Conservation (phyloP, 306 rosid species). For the Carpinus viminea region DNA sequence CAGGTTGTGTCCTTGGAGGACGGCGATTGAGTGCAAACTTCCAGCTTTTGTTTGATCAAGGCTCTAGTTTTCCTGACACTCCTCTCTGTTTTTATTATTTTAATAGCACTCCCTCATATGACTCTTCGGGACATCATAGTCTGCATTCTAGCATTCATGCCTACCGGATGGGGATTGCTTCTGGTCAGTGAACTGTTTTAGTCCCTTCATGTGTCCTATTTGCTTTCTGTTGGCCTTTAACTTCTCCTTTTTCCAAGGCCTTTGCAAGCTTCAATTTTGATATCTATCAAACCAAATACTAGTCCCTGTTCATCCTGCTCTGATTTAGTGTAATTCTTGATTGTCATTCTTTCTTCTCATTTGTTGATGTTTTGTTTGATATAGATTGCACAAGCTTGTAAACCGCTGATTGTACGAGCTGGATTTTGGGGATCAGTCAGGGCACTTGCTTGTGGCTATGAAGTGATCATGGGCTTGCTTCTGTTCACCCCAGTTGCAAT, state of each 20-base stretch:
- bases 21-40: constrained; percentile 79
- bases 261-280: not conserved
- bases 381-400: constrained; percentile 95
- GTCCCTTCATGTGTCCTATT: constrained; percentile 5
- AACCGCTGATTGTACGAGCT: constrained; percentile 45
- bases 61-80: constrained; percentile 62
- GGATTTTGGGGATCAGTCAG: constrained; percentile 75
- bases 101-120: constrained; percentile 65
- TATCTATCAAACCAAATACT: not conserved
- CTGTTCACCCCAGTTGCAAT: constrained; percentile 89
- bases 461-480: constrained; percentile 79
- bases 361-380: not conserved
- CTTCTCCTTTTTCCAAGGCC: not conserved
- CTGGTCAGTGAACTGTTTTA: constrained; percentile 52
- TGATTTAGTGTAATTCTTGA: not conserved
- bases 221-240: not conserved
- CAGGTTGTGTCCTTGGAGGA: constrained; percentile 81
- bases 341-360: not conserved
- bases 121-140: constrained; percentile 65
- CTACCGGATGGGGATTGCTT: constrained; percentile 96
- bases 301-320: constrained; percentile 10
- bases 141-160: constrained; percentile 86
- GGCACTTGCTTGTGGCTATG: constrained; percentile 84
- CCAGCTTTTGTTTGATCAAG: constrained; percentile 80
- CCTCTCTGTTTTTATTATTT: constrained; percentile 53